phyloP scores from a whole-genome alignment of 768 basidiomycete species.

The Trametes coccinea region DNA sequence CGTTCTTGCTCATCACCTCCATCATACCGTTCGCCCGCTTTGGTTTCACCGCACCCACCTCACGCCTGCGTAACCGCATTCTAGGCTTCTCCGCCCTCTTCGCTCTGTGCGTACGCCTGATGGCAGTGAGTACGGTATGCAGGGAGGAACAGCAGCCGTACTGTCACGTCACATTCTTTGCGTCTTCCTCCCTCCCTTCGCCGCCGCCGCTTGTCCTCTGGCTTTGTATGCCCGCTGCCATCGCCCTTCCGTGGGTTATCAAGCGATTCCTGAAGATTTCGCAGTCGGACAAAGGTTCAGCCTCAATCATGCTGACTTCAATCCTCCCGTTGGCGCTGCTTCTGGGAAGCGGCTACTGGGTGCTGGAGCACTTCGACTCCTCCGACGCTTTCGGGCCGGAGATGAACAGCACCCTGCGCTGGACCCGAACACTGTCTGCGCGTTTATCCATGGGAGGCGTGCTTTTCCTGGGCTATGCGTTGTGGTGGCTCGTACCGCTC shows the following conservation, averaged over 20 bases:
- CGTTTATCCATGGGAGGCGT: conserved; percentile 53
- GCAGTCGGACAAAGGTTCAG: conserved; percentile 73
- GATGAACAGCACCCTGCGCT: conserved; percentile 47
- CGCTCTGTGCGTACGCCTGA: conserved; percentile 68
- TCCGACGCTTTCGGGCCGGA: conserved; percentile 44
- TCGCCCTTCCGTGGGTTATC: conserved; percentile 58
- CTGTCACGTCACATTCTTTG: conserved; percentile 89
- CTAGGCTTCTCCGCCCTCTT: conserved; percentile 69
- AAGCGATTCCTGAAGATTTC: conserved; percentile 61
- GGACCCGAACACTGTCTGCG: conserved; percentile 61
- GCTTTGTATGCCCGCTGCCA: conserved; percentile 55
- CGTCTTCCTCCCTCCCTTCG: conserved; percentile 65
- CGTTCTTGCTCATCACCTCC: conserved; percentile 71
- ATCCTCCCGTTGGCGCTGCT: conserved; percentile 60
- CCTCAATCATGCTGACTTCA: conserved; percentile 59
- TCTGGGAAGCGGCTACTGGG: conserved; percentile 68
- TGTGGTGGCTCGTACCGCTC: conserved; percentile 76
- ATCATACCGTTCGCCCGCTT: conserved; percentile 59
- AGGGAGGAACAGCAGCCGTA: conserved; percentile 92
- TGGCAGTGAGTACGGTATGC: conserved; percentile 83
- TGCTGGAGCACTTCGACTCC: conserved; percentile 78
- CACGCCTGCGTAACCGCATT: conserved; percentile 72
- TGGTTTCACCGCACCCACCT: conserved; percentile 67
- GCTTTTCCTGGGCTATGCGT: conserved; percentile 50
- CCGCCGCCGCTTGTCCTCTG: conserved; percentile 62